Evolutionary conservation across 2,329 filamentous ascomycete genomes (phyloP).

Genomic region (Ilyonectria robusta): DNA sequence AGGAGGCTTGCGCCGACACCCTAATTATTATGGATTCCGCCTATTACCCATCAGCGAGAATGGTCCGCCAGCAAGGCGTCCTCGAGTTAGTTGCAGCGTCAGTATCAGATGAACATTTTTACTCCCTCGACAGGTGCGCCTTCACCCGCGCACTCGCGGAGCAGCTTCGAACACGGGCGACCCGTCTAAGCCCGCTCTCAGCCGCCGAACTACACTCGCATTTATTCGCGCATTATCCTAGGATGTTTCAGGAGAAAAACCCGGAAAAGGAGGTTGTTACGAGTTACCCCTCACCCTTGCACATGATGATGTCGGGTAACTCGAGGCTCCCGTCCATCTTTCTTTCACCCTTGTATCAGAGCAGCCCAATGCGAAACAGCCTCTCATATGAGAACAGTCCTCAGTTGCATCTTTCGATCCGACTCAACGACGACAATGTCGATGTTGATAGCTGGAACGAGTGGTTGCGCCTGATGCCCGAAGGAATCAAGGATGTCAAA

Average conservation of each 20-base stretch:
- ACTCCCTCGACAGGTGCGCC: constrained; percentile 62
- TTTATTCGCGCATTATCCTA: constrained; percentile 66
- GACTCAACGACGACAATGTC: constrained; percentile 65
- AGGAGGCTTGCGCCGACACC: constrained; percentile 69
- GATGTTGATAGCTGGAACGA: constrained; percentile 70
- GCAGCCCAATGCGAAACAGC: constrained; percentile 55
- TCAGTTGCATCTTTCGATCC: constrained; percentile 65
- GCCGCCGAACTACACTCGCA: constrained; percentile 69
- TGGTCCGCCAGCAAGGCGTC: constrained; percentile 66
- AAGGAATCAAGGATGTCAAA: constrained; percentile 68
- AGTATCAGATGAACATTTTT: constrained; percentile 66
- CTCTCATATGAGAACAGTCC: constrained; percentile 61
- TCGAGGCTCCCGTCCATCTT: constrained; percentile 69
- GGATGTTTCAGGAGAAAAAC: constrained; percentile 64
- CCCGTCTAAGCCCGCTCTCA: constrained; percentile 62
- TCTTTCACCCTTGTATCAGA: constrained; percentile 65
- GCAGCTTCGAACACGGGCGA: constrained; percentile 63
- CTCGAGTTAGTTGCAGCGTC: constrained; percentile 71
- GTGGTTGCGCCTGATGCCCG: constrained; percentile 71
- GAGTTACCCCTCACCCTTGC: constrained; percentile 68
- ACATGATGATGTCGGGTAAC: constrained; percentile 69
- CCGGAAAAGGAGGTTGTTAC: constrained; percentile 63
- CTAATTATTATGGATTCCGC: constrained; percentile 72
- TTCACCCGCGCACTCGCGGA: constrained; percentile 68
- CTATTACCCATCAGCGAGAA: constrained; percentile 68